Conservation (phyloP, 1,284 basidiomycete genomes). For the Pseudozyma tsukubaensis region DNA sequence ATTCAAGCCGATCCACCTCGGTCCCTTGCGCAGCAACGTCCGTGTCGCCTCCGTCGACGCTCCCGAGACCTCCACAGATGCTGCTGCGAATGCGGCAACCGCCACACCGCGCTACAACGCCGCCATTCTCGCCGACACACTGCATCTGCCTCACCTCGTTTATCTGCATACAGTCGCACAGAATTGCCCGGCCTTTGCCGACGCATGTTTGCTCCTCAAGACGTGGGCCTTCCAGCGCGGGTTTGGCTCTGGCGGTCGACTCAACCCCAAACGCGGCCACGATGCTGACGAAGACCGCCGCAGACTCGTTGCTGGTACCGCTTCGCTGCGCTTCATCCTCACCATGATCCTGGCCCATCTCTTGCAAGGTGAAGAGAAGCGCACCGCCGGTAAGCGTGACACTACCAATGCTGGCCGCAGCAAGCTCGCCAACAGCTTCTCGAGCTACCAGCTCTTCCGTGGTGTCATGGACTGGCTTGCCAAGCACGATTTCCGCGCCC, state of each 20-base stretch:
- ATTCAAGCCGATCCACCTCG: constrained; percentile 77
- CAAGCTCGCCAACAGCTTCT: constrained; percentile 77
- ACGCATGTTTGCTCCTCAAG: constrained; percentile 82
- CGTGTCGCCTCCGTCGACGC: constrained; percentile 48
- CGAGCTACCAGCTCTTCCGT: constrained; percentile 87
- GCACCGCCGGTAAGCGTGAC: constrained; percentile 30
- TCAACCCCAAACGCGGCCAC: constrained; percentile 16
- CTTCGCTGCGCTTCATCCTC: constrained; percentile 77
- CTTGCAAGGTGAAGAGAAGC: constrained; percentile 67
- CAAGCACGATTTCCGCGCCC: constrained; percentile 77
- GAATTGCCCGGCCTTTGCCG: constrained; percentile 76
- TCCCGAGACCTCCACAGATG: constrained; percentile 15
- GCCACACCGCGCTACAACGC: constrained; percentile 83
- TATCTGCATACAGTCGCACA: constrained; percentile 77
- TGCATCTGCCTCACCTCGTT: constrained; percentile 78
- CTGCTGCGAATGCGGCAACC: constrained; percentile 22
- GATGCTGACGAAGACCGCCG: constrained; percentile 29
- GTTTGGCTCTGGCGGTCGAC: constrained; percentile 73
- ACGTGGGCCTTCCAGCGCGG: constrained; percentile 92
- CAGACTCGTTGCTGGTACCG: constrained; percentile 57
- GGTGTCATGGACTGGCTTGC: constrained; percentile 80
- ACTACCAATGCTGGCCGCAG: constrained; percentile 70
- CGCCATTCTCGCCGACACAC: constrained; percentile 77
- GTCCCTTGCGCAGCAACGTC: constrained; percentile 75
- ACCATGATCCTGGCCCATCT: constrained; percentile 68